Evolutionary conservation across 345 rosid species (phyloP).

Genomic region (Aegle marmelos): DNA sequence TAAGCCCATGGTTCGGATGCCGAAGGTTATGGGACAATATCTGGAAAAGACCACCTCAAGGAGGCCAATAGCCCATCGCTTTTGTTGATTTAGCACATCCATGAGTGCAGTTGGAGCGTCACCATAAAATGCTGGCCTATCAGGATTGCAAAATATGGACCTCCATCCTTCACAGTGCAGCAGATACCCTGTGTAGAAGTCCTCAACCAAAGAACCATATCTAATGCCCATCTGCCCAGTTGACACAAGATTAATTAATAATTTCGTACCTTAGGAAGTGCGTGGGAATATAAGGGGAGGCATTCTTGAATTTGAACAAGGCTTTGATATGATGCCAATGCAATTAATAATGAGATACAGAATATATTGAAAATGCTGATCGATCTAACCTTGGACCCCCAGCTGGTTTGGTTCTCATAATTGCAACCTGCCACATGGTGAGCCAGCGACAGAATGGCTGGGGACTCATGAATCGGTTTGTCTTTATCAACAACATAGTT

Average conservation of each 20-base stretch:
- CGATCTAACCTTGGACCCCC: conserved; percentile 62
- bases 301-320: too few species aligned
- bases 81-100: conserved; percentile 48
- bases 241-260: neutral
- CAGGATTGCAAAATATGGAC: conserved; percentile 52
- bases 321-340: too few species aligned
- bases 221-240: conserved; percentile 52
- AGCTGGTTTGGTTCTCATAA: conserved; percentile 48
- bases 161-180: conserved; percentile 74
- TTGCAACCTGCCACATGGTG: conserved; percentile 47
- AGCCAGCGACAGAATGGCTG: conserved; percentile 34
- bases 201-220: conserved; percentile 78
- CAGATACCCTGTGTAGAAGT: conserved; percentile 50
- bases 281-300: too few species aligned
- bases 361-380: too few species aligned
- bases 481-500: conserved; percentile 14
- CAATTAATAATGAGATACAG: too few species aligned
- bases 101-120: conserved; percentile 45
- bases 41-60: conserved; percentile 41
- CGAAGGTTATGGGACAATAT: conserved; percentile 45
- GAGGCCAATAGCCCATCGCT: conserved; percentile 72
- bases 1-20: conserved; percentile 37
- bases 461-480: conserved; percentile 26
- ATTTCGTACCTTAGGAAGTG: too few species aligned
- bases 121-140: conserved; percentile 58